phyloP scores from a whole-genome alignment of 169 alveolate genomes.

The Plasmodium berghei region DNA sequence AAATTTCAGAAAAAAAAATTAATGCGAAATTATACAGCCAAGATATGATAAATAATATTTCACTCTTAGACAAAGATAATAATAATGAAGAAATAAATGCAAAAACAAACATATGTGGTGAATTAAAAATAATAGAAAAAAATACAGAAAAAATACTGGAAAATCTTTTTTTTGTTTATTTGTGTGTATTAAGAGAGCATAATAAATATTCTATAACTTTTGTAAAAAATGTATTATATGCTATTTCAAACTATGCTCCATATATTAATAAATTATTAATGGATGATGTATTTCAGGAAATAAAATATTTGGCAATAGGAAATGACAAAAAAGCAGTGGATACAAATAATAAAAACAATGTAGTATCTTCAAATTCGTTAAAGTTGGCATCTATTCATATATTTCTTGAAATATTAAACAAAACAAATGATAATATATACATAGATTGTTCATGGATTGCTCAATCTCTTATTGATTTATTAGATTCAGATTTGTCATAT shows the following conservation, averaged over 20 bases:
- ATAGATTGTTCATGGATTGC: conserved; percentile 71
- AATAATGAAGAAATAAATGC: conserved; percentile 9
- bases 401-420: conserved; percentile 52
- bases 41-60: background rate
- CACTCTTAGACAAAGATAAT: background rate
- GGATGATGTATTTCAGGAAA: conserved; percentile 68
- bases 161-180: conserved; percentile 43
- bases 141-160: conserved; percentile 62
- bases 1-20: conserved; percentile 45
- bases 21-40: conserved; percentile 43
- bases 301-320: conserved; percentile 29
- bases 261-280: conserved; percentile 56
- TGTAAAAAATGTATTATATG: conserved; percentile 43
- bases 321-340: background rate
- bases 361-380: background rate
- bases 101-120: conserved; percentile 67
- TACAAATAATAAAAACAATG: background rate
- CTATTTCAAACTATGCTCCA: conserved; percentile 40
- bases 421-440: conserved; percentile 30
- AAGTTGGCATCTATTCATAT: conserved; percentile 18
- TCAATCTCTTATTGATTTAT: background rate
- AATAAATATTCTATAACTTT: conserved; percentile 24
- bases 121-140: conserved; percentile 48
- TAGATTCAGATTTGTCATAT: conserved; percentile 27
- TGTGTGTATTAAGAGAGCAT: conserved; percentile 53